phyloP scores from a whole-genome alignment of 225 moss, liverwort and hornwort genomes.

The Pseudisothecium myosuroides region DNA sequence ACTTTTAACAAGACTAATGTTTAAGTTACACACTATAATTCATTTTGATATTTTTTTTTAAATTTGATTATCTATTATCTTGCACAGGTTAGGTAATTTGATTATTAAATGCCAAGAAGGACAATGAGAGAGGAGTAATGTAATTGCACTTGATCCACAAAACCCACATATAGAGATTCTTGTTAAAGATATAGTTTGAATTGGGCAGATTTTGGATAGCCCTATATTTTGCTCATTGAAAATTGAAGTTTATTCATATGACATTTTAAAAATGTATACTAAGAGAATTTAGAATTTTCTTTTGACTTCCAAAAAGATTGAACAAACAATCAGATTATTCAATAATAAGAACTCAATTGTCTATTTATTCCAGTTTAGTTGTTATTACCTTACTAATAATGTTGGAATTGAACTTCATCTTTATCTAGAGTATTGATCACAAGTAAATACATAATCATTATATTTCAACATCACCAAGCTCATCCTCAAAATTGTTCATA shows the following conservation, averaged over 20 bases:
- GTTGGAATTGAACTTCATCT: not conserved
- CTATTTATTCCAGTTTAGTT: not conserved
- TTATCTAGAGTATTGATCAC: not conserved
- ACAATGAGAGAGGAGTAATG: not conserved
- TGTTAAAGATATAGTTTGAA: not conserved
- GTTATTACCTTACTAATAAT: not conserved
- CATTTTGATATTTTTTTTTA: not conserved
- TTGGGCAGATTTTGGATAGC: fast-evolving
- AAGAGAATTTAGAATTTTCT: not conserved
- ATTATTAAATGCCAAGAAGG: not conserved
- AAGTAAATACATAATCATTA: not conserved
- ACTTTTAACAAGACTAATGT: not conserved
- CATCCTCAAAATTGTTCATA: not conserved
- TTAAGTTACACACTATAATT: not conserved
- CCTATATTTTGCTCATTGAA: not conserved
- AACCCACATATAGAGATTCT: not conserved
- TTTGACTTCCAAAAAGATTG: not conserved
- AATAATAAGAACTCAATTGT: not conserved
- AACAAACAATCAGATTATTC: not conserved
- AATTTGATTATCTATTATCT: not conserved
- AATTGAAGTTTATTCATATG: not conserved
- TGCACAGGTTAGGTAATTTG: not conserved
- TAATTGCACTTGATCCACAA: not conserved
- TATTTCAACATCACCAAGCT: not conserved
- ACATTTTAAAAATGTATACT: not conserved